Evolutionary conservation across 129 eudicot species (phyloP).

Genomic region (Escallonia herrerae): DNA sequence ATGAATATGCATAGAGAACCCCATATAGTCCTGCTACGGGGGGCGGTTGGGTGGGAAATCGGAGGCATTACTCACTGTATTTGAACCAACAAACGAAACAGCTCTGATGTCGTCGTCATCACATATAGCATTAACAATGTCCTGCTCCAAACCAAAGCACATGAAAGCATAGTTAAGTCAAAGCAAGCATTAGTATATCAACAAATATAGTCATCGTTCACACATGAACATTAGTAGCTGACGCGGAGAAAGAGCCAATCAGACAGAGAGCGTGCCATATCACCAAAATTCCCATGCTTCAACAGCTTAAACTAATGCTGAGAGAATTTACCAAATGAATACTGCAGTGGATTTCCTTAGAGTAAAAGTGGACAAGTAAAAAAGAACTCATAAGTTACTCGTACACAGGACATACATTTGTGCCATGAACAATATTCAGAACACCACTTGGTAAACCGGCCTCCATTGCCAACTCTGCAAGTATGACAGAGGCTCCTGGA

Average conservation of each 20-base stretch:
- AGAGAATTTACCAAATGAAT: background rate
- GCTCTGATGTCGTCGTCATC: conserved; percentile 94
- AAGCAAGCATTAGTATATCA: no score
- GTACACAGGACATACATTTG: conserved; percentile 47
- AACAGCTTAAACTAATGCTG: no score
- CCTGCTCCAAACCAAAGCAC: conserved; percentile 48
- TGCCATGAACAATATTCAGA: conserved; percentile 89
- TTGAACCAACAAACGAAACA: conserved; percentile 97
- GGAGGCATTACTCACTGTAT: conserved; percentile 45
- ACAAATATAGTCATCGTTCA: background rate
- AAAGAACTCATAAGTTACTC: conserved; percentile 3
- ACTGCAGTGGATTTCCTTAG: conserved; percentile 3
- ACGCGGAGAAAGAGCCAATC: background rate
- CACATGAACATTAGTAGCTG: background rate
- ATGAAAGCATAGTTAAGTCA: conserved; percentile 4
- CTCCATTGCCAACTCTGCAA: conserved; percentile 97
- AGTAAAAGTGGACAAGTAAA: background rate
- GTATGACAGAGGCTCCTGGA: conserved; percentile 88
- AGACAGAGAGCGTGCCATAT: no score
- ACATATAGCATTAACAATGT: conserved; percentile 90
- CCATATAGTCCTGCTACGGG: background rate
- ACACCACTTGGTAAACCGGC: conserved; percentile 96
- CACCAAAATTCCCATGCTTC: background rate
- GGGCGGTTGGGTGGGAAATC: no score
- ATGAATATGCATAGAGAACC: background rate